Evolutionary conservation across 345 rosid genomes (phyloP).

Genomic region (Populus alba): DNA sequence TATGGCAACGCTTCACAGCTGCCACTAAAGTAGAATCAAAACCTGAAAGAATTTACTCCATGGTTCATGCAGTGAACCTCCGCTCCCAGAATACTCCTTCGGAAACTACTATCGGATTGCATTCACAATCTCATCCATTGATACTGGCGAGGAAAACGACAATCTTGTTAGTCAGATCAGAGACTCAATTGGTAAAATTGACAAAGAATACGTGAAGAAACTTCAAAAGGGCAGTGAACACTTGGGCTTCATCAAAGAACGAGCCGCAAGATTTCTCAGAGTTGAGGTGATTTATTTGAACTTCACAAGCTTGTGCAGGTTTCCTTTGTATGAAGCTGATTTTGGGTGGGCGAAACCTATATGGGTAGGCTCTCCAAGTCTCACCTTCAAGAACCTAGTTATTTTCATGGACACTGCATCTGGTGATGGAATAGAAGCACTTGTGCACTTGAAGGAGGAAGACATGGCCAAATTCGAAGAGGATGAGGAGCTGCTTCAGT

Average conservation of each 20-base stretch:
- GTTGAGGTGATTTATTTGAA: conserved; percentile 19
- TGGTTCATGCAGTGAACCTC: conserved; percentile 39
- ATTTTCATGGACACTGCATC: conserved; percentile 37
- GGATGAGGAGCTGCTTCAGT: conserved; percentile 8
- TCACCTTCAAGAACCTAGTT: conserved; percentile 35
- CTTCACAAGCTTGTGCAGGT: conserved; percentile 42
- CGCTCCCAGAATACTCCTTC: conserved; percentile 34
- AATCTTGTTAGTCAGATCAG: not conserved
- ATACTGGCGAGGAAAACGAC: not conserved
- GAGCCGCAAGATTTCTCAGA: not conserved
- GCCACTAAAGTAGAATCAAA: conserved; percentile 18
- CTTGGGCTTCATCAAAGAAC: conserved; percentile 14
- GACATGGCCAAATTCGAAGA: conserved; percentile 18
- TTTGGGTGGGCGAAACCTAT: conserved; percentile 38
- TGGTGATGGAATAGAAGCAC: conserved; percentile 36
- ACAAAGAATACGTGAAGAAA: not conserved
- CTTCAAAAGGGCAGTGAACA: conserved; percentile 12
- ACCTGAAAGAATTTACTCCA: conserved; percentile 8
- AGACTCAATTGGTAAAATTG: conserved; percentile 8
- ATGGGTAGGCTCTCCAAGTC: conserved; percentile 8
- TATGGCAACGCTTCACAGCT: conserved; percentile 44
- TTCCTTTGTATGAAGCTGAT: conserved; percentile 43
- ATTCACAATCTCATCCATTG: not conserved
- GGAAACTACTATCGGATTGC: conserved; percentile 34
- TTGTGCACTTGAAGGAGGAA: conserved; percentile 9